phyloP scores from a whole-genome alignment of 2,329 filamentous ascomycete genomes.

The Fusarium zealandicum region DNA sequence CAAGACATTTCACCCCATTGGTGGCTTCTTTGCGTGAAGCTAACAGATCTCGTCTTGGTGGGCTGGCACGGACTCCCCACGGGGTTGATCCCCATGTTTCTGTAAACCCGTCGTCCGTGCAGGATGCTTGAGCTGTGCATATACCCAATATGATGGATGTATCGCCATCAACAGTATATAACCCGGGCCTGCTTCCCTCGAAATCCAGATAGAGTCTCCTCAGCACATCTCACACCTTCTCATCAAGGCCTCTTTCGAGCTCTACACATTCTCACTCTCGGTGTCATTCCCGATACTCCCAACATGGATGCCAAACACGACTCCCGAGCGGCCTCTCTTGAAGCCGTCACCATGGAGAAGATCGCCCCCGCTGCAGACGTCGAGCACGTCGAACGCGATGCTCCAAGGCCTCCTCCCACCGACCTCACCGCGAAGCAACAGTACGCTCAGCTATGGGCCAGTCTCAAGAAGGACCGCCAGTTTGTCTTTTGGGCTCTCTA shows the following conservation, averaged over 20 bases:
- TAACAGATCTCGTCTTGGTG: too few relatives aligned
- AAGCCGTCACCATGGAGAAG: neutral
- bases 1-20: too few relatives aligned
- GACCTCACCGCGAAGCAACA: constrained; percentile 39
- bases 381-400: neutral
- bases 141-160: neutral
- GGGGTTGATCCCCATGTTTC: neutral
- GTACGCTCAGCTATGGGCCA: constrained; percentile 40
- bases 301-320: neutral
- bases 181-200: neutral
- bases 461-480: constrained; percentile 40
- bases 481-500: constrained; percentile 42
- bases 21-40: too few relatives aligned
- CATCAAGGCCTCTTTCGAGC: neutral
- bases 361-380: neutral
- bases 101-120: neutral
- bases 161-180: neutral
- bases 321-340: neutral
- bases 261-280: neutral
- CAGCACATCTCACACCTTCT: neutral
- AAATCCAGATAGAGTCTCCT: neutral
- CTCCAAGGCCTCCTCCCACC: neutral
- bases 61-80: neutral
- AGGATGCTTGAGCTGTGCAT: neutral
- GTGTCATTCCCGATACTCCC: neutral